Percentiles rank a stretch among this genome's conserved stretches.
These are phyloP conservation scores for Dispira simplex DNA, from an alignment of 192 early-diverging fungal species.

Conservation along the genomic window DNA sequence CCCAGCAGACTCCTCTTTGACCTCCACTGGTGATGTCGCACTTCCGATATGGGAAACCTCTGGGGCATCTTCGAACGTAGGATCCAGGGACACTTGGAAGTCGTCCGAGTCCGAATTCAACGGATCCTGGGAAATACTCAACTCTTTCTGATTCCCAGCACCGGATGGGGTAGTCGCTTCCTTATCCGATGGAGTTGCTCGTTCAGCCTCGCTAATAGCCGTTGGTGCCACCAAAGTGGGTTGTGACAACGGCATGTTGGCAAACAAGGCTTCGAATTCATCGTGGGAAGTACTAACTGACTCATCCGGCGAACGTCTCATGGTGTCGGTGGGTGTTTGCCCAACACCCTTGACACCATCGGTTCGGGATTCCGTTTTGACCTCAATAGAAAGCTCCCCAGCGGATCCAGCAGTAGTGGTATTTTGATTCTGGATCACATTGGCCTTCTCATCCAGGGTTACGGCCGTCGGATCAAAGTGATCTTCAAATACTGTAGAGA, in stretches of 20 bases:
- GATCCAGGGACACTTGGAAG: not conserved
- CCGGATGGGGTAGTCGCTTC: not conserved
- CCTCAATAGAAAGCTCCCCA: no score
- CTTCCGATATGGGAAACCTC: no score
- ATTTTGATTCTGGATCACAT: no score
- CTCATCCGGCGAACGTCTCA: not conserved
- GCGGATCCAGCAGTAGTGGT: no score
- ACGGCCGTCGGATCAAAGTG: conserved; percentile 2
- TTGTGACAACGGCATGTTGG: not conserved
- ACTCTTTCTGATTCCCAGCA: not conserved
- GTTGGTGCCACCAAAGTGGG: not conserved
- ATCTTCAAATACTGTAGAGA: conserved; percentile 7
- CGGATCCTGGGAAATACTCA: not conserved
- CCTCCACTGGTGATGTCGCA: no score
- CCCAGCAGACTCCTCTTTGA: no score
- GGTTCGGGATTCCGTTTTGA: no score
- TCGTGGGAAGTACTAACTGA: not conserved
- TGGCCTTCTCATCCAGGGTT: not conserved
- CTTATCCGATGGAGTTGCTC: not conserved
- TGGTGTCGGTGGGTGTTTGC: no score
- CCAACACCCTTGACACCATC: no score
- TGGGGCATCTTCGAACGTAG: not conserved
- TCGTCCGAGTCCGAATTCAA: not conserved
- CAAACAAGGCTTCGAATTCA: conserved; percentile 11
- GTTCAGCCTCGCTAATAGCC: not conserved